phyloP scores from a whole-genome alignment of 345 rosid species.

The Cardamine occulta region DNA sequence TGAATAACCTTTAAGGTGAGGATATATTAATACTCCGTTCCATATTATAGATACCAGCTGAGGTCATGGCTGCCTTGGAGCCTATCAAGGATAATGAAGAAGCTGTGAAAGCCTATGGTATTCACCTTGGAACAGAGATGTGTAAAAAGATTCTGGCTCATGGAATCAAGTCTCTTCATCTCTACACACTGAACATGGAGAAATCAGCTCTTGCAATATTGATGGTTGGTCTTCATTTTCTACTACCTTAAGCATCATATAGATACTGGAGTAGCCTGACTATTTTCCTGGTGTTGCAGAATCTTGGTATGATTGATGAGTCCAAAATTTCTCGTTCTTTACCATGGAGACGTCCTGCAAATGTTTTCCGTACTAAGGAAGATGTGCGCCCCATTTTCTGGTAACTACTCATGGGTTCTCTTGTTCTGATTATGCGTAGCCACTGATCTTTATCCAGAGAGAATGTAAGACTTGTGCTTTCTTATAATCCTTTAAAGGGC shows the following conservation, averaged over 20 bases:
- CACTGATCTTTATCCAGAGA: neutral
- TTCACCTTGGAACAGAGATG: slow-evolving; percentile 98
- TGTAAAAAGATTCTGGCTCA: slow-evolving; percentile 88
- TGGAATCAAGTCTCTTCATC: slow-evolving; percentile 87
- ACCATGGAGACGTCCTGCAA: slow-evolving; percentile 96
- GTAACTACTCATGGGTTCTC: slow-evolving; percentile 45
- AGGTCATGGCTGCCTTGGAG: slow-evolving; percentile 82
- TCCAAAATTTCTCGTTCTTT: slow-evolving; percentile 73
- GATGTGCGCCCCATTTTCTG: slow-evolving; percentile 97
- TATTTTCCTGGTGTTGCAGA: slow-evolving; percentile 53
- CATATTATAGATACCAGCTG: slow-evolving; percentile 72
- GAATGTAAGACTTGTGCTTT: neutral
- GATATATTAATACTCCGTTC: no score
- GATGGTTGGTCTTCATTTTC: slow-evolving; percentile 51
- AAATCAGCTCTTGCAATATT: slow-evolving; percentile 87
- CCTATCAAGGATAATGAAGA: slow-evolving; percentile 98
- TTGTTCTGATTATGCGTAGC: neutral
- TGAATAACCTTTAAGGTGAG: no score
- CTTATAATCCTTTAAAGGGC: slow-evolving; percentile 66
- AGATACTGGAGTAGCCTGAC: slow-evolving; percentile 30
- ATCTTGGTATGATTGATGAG: slow-evolving; percentile 93
- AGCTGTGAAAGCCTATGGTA: slow-evolving; percentile 90
- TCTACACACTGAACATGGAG: slow-evolving; percentile 93
- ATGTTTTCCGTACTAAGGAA: slow-evolving; percentile 89
- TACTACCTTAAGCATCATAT: neutral